Evolutionary conservation across 192 early-diverging fungal species (phyloP).

Genomic region (Coemansia reversa): DNA sequence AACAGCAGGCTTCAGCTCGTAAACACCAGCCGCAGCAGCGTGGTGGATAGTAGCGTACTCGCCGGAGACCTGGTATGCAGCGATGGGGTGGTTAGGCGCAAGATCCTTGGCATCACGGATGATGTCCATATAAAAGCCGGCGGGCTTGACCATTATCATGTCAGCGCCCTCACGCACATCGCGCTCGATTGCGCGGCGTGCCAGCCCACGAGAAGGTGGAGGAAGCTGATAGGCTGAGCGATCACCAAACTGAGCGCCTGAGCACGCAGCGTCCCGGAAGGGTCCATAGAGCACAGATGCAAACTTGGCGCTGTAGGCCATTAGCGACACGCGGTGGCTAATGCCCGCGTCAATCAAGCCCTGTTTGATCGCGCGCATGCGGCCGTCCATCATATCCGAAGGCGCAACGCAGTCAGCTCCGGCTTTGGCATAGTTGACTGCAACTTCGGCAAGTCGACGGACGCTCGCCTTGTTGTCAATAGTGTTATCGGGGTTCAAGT

Average conservation of each 20-base stretch:
- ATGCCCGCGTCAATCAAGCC: conserved; percentile 70
- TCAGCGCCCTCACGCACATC: conserved; percentile 95
- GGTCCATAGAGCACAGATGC: conserved; percentile 95
- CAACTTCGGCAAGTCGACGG: conserved; percentile 78
- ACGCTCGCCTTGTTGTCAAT: conserved; percentile 81
- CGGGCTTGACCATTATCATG: conserved; percentile 98
- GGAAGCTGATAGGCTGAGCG: conserved; percentile 96
- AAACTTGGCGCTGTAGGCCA: conserved; percentile 98
- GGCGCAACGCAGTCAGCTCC: conserved; percentile 92
- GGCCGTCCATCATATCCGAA: conserved; percentile 98
- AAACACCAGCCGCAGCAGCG: conserved; percentile 78
- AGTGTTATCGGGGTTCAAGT: conserved; percentile 71
- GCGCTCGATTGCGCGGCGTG: conserved; percentile 80
- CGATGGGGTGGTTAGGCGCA: conserved; percentile 84
- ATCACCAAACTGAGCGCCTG: conserved; percentile 88
- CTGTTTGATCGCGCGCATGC: conserved; percentile 91
- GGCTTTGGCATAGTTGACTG: conserved; percentile 83
- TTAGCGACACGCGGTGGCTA: conserved; percentile 78
- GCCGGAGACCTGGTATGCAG: conserved; percentile 95
- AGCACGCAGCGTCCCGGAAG: conserved; percentile 94
- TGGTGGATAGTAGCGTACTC: conserved; percentile 86
- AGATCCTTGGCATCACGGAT: conserved; percentile 78
- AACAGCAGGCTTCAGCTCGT: conserved; percentile 80
- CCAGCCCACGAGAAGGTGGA: conserved; percentile 81
- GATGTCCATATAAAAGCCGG: conserved; percentile 92